A percentile compares a stretch with the other conserved stretches of the same genome.
phyloP scores from a whole-genome alignment of 1,284 basidiomycete species.

The Psilocybe mexicana region DNA sequence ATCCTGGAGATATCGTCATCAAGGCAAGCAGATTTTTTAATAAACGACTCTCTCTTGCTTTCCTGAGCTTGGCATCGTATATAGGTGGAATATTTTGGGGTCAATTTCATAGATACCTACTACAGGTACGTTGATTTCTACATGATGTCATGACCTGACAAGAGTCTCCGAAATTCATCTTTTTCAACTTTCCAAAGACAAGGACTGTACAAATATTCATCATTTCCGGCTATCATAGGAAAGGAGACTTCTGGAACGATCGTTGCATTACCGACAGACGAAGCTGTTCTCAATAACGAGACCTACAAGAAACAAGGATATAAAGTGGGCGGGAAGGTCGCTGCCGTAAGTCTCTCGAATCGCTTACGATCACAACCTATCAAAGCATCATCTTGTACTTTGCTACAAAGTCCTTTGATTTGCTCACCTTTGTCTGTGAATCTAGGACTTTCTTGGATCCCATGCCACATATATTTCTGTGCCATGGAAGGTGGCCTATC shows the following conservation, averaged over 20 bases:
- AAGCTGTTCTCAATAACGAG: slow-evolving; percentile 50
- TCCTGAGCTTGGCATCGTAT: background rate
- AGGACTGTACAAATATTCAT: slow-evolving; percentile 58
- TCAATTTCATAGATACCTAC: slow-evolving; percentile 91
- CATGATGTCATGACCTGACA: slow-evolving; percentile 10
- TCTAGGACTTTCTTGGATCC: slow-evolving; percentile 52
- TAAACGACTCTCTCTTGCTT: background rate
- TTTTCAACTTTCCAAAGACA: slow-evolving; percentile 33
- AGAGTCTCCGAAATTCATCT: background rate
- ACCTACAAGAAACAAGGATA: slow-evolving; percentile 62
- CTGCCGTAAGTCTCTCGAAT: slow-evolving; percentile 46
- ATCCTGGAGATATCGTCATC: slow-evolving; percentile 72
- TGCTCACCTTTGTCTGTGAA: background rate
- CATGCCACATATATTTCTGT: slow-evolving; percentile 81
- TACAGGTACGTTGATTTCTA: slow-evolving; percentile 44
- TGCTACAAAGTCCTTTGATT: background rate
- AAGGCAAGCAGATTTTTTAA: slow-evolving; percentile 52
- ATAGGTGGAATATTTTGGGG: slow-evolving; percentile 69
- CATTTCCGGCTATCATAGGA: slow-evolving; percentile 77
- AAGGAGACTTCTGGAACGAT: slow-evolving; percentile 81
- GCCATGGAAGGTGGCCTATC: slow-evolving; percentile 63
- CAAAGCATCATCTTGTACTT: background rate
- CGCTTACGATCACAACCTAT: background rate
- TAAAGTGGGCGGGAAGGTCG: slow-evolving; percentile 62
- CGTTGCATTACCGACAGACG: slow-evolving; percentile 68